Evolutionary conservation across 345 rosid genomes (phyloP), one percentile per base, ranked within the genome.

Genomic region (Dovyalis caffra): DNA sequence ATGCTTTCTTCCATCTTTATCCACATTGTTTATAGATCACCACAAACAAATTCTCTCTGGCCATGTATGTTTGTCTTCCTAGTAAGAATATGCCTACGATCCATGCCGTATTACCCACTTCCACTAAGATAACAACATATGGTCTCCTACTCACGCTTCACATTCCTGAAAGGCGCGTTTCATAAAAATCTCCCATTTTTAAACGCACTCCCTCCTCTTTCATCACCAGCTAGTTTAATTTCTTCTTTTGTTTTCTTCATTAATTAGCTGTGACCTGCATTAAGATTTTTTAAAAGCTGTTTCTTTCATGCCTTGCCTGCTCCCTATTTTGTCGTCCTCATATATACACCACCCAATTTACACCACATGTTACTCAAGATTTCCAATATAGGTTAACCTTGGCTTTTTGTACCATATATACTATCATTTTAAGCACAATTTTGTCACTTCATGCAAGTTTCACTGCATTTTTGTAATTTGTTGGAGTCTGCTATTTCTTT

Each of bases 281-380:
- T 14, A 2, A 14, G 25, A 63, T 63, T 6, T 63, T 63, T 32
- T 63, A 1, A 1, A 32, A 43, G 47, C 47, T 43, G 47, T 11
- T 43, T 15, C 47, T 61, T 61, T 61, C 31, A 61, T 61, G 33
- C 64, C 32, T 61, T 12, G 18, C 20, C 37, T 11, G 47, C 14
- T 43, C 16, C 47, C 47, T 43, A 12, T 43, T 43, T 43, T 34
- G 37, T 37, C 45, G 47, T 49, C 28, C 67, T 74, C 53, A 32
- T 64, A 34, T 14, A 11, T 3, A 8, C 76, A 5, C 57, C 40
- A 35, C 43, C 69, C 64, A 78, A 66, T 76, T 76, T 70, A 26
- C 63, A 58, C 83, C 78, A 73, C 76, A 82, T 7, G 33, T 45
- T 61, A 11, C 2, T 28, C 25, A 14, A 28, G 25, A 67, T 64